These are phyloP conservation scores for Platanthera guangdongensis DNA, from an alignment of 106 monocot species.

Conservation along the genomic window DNA sequence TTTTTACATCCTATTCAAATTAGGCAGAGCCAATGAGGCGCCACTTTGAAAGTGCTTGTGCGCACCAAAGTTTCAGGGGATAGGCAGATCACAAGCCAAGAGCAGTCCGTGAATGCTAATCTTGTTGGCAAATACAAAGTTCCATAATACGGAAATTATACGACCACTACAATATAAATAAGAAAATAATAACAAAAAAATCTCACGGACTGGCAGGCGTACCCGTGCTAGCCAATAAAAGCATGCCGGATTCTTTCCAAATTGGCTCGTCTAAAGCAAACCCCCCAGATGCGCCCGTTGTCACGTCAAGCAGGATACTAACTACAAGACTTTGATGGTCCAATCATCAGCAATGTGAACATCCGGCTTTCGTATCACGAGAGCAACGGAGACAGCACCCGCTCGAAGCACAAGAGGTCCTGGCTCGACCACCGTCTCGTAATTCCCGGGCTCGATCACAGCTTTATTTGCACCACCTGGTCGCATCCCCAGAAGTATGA, in stretches of 20 bases:
- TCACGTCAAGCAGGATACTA: not conserved
- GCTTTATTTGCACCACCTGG: slow-evolving; percentile 45
- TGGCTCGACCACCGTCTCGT: slow-evolving; percentile 51
- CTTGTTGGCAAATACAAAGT: too few relatives aligned
- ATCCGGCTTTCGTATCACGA: slow-evolving; percentile 73
- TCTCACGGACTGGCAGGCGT: not conserved
- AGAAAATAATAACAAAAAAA: not conserved
- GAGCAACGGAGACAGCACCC: slow-evolving; percentile 42
- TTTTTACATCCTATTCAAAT: too few relatives aligned
- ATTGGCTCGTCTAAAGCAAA: not conserved
- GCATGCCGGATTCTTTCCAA: not conserved
- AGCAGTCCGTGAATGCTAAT: too few relatives aligned
- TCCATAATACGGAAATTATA: too few relatives aligned
- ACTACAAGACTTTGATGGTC: slow-evolving; percentile 60
- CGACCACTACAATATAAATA: not conserved
- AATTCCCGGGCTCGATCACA: slow-evolving; percentile 56
- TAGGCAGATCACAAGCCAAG: too few relatives aligned
- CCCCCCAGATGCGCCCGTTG: not conserved
- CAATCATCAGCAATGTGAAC: slow-evolving; percentile 69
- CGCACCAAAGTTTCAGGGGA: too few relatives aligned
- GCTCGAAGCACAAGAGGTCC: slow-evolving; percentile 65
- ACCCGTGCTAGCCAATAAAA: not conserved
- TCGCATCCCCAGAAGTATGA: slow-evolving; percentile 67
- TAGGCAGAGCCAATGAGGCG: too few relatives aligned
- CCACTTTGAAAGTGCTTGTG: too few relatives aligned